A percentile compares a stretch with the other conserved stretches of the same genome.
These are phyloP conservation scores for Beauveria brongniartii DNA, from an alignment of 2,329 filamentous ascomycete species.

Conservation along the genomic window DNA sequence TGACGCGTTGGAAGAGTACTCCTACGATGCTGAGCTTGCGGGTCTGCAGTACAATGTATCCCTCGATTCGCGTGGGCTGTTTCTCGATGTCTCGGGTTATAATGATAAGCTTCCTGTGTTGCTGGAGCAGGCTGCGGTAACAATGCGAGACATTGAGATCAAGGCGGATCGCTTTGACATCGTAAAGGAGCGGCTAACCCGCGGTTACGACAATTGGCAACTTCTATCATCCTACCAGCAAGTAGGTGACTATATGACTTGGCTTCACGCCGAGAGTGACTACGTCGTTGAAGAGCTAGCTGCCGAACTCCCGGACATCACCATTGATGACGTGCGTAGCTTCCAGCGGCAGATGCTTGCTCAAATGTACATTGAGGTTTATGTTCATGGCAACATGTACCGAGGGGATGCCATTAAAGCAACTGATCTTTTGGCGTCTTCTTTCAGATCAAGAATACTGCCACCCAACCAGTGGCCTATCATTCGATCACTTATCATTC, in stretches of 20 bases:
- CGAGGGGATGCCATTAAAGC: slow-evolving; percentile 86
- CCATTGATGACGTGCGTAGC: slow-evolving; percentile 61
- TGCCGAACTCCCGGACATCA: slow-evolving; percentile 66
- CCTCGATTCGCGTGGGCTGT: slow-evolving; percentile 63
- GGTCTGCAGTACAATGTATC: slow-evolving; percentile 77
- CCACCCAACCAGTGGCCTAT: slow-evolving; percentile 75
- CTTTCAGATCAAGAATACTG: slow-evolving; percentile 64
- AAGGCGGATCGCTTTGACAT: slow-evolving; percentile 85
- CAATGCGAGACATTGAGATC: slow-evolving; percentile 76
- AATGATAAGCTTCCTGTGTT: slow-evolving; percentile 93
- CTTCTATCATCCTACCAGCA: slow-evolving; percentile 85
- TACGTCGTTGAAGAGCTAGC: slow-evolving; percentile 75
- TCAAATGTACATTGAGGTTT: slow-evolving; percentile 79
- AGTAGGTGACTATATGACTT: slow-evolving; percentile 73
- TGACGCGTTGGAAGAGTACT: slow-evolving; percentile 85
- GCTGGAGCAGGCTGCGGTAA: slow-evolving; percentile 77
- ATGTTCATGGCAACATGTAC: slow-evolving; percentile 88
- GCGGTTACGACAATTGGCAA: slow-evolving; percentile 78
- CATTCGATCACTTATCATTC: slow-evolving; percentile 66
- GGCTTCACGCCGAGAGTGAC: slow-evolving; percentile 67
- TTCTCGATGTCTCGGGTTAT: slow-evolving; percentile 77
- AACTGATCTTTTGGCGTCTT: slow-evolving; percentile 73
- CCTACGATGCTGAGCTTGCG: slow-evolving; percentile 90
- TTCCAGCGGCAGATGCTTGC: slow-evolving; percentile 76
- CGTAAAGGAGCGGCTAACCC: slow-evolving; percentile 73